A percentile compares a stretch with the other conserved stretches of the same genome.
These are phyloP conservation scores for Ganoderma sp. DNA, from an alignment of 1,284 basidiomycete species.

Conservation along the genomic window DNA sequence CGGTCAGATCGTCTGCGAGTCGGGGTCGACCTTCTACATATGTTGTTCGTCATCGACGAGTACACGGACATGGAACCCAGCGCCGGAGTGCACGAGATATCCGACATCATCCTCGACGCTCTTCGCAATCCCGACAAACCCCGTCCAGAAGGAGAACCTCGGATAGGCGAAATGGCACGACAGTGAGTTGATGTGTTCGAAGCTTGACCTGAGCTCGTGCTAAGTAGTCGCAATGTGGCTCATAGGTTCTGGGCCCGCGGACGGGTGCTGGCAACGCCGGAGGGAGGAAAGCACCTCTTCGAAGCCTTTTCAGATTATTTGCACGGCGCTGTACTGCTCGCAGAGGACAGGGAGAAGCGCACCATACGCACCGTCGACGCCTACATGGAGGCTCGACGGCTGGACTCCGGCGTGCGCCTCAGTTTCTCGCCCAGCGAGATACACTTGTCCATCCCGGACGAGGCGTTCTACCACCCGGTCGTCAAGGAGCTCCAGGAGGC, in stretches of 20 bases:
- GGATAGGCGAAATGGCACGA: not conserved
- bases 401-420: slow-evolving; percentile 42
- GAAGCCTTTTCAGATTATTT: slow-evolving; percentile 37
- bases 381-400: slow-evolving; percentile 43
- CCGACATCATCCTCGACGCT: not conserved
- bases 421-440: slow-evolving; percentile 44
- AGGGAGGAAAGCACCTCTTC: slow-evolving; percentile 32
- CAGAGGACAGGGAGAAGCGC: slow-evolving; percentile 36
- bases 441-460: slow-evolving; percentile 19
- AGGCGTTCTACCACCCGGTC: not conserved
- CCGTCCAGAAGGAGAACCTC: not conserved
- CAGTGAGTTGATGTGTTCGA: not conserved
- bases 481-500: not conserved
- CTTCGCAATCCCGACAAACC: not conserved
- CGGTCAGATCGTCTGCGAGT: not conserved
- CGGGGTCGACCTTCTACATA: not conserved
- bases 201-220: not conserved
- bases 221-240: slow-evolving; percentile 4
- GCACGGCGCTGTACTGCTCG: slow-evolving; percentile 41
- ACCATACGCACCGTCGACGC: slow-evolving; percentile 38
- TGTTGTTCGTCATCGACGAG: not conserved
- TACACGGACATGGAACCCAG: not conserved
- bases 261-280: slow-evolving; percentile 23
- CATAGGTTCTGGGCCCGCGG: slow-evolving; percentile 32
- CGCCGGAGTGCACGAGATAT: not conserved